Percentiles rank a stretch among this genome's conserved stretches.
Evolutionary conservation across 768 basidiomycete species (phyloP).

Genomic region (Harrya chromipes): DNA sequence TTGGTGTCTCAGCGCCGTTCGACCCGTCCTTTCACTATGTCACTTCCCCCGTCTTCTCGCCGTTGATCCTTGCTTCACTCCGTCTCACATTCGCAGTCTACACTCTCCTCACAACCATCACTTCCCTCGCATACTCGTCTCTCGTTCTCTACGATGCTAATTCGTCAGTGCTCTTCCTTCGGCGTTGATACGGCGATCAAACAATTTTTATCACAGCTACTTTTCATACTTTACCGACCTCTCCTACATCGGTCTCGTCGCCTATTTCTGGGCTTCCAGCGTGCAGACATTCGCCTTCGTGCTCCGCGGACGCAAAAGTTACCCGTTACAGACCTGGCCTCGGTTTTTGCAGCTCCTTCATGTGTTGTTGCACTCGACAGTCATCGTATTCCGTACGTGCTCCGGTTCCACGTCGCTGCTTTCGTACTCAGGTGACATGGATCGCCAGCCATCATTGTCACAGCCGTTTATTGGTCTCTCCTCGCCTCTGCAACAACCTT

Average conservation of each 20-base stretch:
- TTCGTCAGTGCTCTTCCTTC: conserved; percentile 29
- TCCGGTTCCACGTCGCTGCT: background rate
- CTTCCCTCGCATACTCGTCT: conserved; percentile 30
- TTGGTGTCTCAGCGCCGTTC: conserved; percentile 41
- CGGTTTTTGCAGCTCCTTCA: conserved; percentile 54
- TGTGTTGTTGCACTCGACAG: conserved; percentile 47
- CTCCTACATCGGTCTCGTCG: conserved; percentile 56
- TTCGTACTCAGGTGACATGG: background rate
- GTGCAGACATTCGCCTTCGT: conserved; percentile 51
- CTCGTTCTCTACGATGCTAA: conserved; percentile 27
- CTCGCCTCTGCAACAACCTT: conserved; percentile 45
- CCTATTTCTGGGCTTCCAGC: conserved; percentile 60
- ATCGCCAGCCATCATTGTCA: conserved; percentile 57
- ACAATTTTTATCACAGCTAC: conserved; percentile 37
- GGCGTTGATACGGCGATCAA: background rate
- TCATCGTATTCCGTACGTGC: conserved; percentile 56
- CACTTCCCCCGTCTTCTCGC: conserved; percentile 43
- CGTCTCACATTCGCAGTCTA: conserved; percentile 52
- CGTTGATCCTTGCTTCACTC: conserved; percentile 41
- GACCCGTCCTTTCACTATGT: conserved; percentile 38
- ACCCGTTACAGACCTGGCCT: conserved; percentile 61
- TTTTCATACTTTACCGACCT: conserved; percentile 66
- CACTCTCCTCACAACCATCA: conserved; percentile 39
- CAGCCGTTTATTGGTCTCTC: conserved; percentile 60
- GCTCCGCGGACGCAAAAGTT: conserved; percentile 32